Conservation (phyloP, 495 filamentous ascomycete genomes). For the Chaetomium cochliodes region DNA sequence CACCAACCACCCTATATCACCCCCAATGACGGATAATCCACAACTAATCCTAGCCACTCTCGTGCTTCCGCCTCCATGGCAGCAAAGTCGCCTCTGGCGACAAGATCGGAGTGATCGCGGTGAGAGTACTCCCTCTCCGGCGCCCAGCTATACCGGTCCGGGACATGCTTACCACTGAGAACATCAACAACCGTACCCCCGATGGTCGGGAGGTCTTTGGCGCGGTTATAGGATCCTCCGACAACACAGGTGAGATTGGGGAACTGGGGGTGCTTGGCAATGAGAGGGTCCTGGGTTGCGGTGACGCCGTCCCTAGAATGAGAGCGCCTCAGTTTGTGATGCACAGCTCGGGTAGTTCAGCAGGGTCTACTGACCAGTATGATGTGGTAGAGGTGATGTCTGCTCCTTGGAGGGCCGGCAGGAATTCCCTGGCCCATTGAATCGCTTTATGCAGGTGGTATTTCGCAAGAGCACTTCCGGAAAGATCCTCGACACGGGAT, state of each 20-base stretch:
- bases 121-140: not conserved
- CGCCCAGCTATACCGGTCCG: conserved; percentile 5
- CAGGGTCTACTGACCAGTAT: not conserved
- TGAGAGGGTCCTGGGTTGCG: conserved; percentile 3
- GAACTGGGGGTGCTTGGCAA: conserved; percentile 1
- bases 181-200: not conserved
- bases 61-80: not conserved
- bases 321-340: not conserved
- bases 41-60: not conserved
- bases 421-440: not conserved
- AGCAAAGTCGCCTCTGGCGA: conserved; percentile 2
- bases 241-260: not conserved
- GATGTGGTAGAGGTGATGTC: not conserved
- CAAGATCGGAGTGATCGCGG: conserved; percentile 1
- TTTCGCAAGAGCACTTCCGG: not conserved
- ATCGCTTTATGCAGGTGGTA: not conserved
- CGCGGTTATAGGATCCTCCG: conserved; percentile 8
- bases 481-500: conserved; percentile 3
- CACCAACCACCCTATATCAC: not conserved
- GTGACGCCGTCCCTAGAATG: conserved; percentile 4
- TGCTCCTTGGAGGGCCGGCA: conserved; percentile 2
- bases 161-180: not conserved
- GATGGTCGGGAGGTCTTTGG: conserved; percentile 7
- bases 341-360: not conserved
- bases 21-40: not conserved